phyloP scores from a whole-genome alignment of 768 basidiomycete genomes.

The Hygrophorus pudorinus region DNA sequence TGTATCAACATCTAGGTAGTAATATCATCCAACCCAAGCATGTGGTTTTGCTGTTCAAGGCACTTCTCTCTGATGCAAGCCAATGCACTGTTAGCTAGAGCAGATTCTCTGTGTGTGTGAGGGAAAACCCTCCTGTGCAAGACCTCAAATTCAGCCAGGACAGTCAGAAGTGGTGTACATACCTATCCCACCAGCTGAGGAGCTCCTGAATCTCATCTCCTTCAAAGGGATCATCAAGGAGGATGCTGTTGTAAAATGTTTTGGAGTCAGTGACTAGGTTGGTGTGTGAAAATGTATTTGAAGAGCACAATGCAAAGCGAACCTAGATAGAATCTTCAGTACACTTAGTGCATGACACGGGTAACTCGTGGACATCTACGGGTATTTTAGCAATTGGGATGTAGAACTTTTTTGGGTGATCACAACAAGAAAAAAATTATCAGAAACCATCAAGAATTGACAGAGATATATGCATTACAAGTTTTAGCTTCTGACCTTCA shows the following conservation, averaged over 20 bases:
- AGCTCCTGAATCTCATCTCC: neutral
- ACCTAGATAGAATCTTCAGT: too few relatives aligned
- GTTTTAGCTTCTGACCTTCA: too few relatives aligned
- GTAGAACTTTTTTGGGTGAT: too few relatives aligned
- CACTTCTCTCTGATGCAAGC: neutral
- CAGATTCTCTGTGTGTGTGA: neutral
- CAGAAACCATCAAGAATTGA: too few relatives aligned
- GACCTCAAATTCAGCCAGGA: neutral
- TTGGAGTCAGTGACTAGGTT: conserved; percentile 1
- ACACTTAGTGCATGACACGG: too few relatives aligned
- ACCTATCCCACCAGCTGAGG: neutral
- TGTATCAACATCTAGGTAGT: too few relatives aligned
- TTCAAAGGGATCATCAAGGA: neutral
- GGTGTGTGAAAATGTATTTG: neutral
- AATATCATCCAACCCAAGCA: neutral
- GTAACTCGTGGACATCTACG: too few relatives aligned
- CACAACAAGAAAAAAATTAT: too few relatives aligned
- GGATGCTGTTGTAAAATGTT: conserved; percentile 2
- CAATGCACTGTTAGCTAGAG: neutral
- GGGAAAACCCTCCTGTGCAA: neutral
- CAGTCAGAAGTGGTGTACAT: neutral
- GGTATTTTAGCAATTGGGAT: too few relatives aligned
- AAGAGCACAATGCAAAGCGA: neutral
- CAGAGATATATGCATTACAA: too few relatives aligned
- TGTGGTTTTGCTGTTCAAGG: neutral